These are phyloP conservation scores for Phytophthora pseudosyringae DNA, from an alignment of 352 stramenopile genomes.

Conservation along the genomic window DNA sequence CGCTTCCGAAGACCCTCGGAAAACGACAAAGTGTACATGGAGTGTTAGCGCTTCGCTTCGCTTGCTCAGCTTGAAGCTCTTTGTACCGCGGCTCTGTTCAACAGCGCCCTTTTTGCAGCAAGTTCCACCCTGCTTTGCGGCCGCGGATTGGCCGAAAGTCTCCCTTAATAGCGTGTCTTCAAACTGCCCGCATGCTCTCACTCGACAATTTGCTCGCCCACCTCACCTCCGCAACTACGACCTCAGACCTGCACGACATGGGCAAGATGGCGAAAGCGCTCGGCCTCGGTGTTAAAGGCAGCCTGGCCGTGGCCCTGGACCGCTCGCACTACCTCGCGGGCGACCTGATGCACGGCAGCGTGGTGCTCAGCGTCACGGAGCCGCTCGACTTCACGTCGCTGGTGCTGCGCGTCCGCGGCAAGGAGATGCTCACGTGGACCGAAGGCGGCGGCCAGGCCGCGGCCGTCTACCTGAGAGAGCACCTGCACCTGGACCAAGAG, in stretches of 20 bases:
- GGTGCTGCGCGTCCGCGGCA: constrained; percentile 35
- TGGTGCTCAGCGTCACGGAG: constrained; percentile 34
- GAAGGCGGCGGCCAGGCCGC: constrained; percentile 40
- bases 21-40: too few relatives aligned
- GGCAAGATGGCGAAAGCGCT: constrained; percentile 40
- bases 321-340: constrained; percentile 36
- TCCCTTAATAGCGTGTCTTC: background rate
- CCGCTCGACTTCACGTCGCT: constrained; percentile 42
- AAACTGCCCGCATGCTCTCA: constrained; percentile 18
- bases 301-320: constrained; percentile 31
- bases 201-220: constrained; percentile 31
- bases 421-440: constrained; percentile 43
- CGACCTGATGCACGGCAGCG: constrained; percentile 35
- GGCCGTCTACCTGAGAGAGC: constrained; percentile 34
- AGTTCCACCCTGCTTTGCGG: constrained; percentile 20
- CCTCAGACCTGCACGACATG: constrained; percentile 30
- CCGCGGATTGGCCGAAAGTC: constrained; percentile 17
- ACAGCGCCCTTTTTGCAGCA: constrained; percentile 11
- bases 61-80: constrained; percentile 3
- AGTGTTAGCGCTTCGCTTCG: background rate
- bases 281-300: constrained; percentile 38
- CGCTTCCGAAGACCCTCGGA: too few relatives aligned
- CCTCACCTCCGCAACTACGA: background rate
- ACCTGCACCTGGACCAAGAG: constrained; percentile 38
- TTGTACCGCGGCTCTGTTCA: background rate